These are phyloP conservation scores for Candida suzukii DNA, from an alignment of 805 yeast species.

Conservation along the genomic window DNA sequence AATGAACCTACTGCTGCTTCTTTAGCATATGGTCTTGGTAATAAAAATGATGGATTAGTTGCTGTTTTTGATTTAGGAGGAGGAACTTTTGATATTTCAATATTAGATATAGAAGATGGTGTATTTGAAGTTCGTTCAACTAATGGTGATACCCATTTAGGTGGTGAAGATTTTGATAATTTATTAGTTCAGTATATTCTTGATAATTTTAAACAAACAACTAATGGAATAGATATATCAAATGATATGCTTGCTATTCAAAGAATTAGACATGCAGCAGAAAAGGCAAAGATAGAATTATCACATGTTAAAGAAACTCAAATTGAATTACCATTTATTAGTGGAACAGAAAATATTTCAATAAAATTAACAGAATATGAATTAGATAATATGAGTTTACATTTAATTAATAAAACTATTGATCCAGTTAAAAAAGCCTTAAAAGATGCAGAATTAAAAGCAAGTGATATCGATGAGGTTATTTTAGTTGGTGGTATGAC, in stretches of 20 bases:
- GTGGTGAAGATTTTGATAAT: constrained; percentile 89
- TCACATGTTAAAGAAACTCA: constrained; percentile 67
- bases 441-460: constrained; percentile 67
- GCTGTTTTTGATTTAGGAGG: constrained; percentile 98
- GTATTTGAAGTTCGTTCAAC: constrained; percentile 95
- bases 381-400: constrained; percentile 40
- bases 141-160: constrained; percentile 88
- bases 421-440: constrained; percentile 77
- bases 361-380: constrained; percentile 41
- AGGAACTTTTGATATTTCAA: constrained; percentile 95
- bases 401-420: constrained; percentile 63
- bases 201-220: constrained; percentile 67
- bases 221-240: constrained; percentile 58
- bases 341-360: constrained; percentile 38
- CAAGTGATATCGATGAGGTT: constrained; percentile 68
- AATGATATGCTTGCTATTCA: constrained; percentile 73
- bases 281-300: constrained; percentile 83
- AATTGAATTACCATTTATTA: constrained; percentile 77
- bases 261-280: constrained; percentile 83
- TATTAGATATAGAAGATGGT: constrained; percentile 93
- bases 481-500: constrained; percentile 90
- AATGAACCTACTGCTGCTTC: constrained; percentile 93
- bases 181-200: constrained; percentile 75
- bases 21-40: constrained; percentile 83
- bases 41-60: constrained; percentile 58